phyloP scores from a whole-genome alignment of 1,139 yeast genomes.

The Blastobotrys petasosporus region DNA sequence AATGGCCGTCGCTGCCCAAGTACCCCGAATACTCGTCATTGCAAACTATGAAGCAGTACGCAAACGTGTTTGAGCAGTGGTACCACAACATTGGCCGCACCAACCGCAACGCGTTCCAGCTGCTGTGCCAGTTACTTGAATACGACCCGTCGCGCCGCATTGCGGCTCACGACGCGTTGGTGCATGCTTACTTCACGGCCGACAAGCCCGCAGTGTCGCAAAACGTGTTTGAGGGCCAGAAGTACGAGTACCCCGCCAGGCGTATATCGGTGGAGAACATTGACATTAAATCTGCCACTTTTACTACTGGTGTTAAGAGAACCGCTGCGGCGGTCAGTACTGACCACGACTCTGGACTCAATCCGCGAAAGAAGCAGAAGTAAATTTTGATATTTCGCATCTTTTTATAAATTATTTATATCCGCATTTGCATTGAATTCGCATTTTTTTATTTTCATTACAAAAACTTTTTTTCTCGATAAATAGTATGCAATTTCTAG shows the following conservation, averaged over 20 bases:
- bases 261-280: constrained; percentile 38
- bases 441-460: not conserved
- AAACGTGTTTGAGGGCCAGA: constrained; percentile 41
- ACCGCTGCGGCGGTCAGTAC: constrained; percentile 13
- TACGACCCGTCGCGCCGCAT: constrained; percentile 82
- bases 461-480: not conserved
- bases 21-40: constrained; percentile 80
- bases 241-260: constrained; percentile 35
- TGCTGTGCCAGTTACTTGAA: constrained; percentile 58
- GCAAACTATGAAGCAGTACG: constrained; percentile 57
- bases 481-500: not conserved
- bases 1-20: constrained; percentile 71
- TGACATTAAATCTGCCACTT: constrained; percentile 31
- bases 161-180: constrained; percentile 67
- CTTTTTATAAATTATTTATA: not conserved
- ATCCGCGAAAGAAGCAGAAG: constrained; percentile 23
- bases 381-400: constrained; percentile 1
- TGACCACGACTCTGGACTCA: constrained; percentile 8
- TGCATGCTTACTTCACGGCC: constrained; percentile 63
- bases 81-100: constrained; percentile 73
- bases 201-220: constrained; percentile 60
- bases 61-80: constrained; percentile 74
- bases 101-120: constrained; percentile 59
- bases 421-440: not conserved
- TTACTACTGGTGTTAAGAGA: constrained; percentile 23